Base-by-base conservation (phyloP, 2,329 filamentous ascomycete genomes). In the Fusarium chuoi region DNA sequence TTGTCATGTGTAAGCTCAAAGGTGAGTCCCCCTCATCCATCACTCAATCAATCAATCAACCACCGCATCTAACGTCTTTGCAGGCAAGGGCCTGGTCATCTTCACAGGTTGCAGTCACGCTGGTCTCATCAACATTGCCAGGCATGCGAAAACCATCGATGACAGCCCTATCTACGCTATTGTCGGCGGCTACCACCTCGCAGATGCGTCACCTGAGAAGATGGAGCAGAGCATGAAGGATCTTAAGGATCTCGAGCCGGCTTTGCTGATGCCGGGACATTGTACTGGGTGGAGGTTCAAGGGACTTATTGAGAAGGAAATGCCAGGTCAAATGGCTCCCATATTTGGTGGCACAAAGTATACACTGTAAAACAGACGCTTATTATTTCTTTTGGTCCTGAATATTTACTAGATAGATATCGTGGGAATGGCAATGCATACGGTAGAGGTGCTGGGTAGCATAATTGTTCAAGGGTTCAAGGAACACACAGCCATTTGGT, bases 271-370 rank as follows among this genome's bases (percentile, higher is more conserved):
- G 57, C 57, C 57, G 0, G 57, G 57, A 5, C 57, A 52, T 30
- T 59, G 56, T 39, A 59, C 56, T 17, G 56, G 56, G 14, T 60
- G 57, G 57, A 60, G 57, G 17, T 60, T 60, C 1, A 60, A 60
- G 22, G 44, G 44, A 0, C 22, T 60, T 18, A 39, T 60, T 22
- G 57, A 60, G 22, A 60, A 22, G 10, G 57, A 60, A n/a, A 60
- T 60, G 57, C 35, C 57, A 9, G 35, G 44, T 8, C 57, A 60
- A 2, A 60, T 60, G 44, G 57, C 44, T 33, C 57, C 57, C 0
- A 39, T 60, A 3, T 60, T 60, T 14, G 44, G 44, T 4, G 57
- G 44, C 8, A 52, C 57, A 14, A 60, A 52, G 26, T 60, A 60
- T 12, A 30, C 44, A 24, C 35, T 60, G 10, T 51, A 30, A 22